Evolutionary conservation across 106 monocot genomes (phyloP).

Genomic region (Acanthochlamys bracteata): DNA sequence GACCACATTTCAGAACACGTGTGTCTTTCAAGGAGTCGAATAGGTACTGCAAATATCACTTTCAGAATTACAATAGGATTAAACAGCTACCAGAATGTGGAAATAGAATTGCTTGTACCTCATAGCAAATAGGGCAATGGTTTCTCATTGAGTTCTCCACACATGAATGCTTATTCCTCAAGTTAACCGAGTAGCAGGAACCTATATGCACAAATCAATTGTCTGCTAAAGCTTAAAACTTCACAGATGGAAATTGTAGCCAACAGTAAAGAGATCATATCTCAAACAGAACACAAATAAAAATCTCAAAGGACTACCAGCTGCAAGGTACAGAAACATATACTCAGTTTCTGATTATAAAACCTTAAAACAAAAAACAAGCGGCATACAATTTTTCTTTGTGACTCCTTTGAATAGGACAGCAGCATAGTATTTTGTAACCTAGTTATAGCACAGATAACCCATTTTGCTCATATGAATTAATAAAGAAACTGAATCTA

Average conservation of each 20-base stretch:
- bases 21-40: constrained; percentile 82
- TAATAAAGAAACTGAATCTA: too few relatives aligned
- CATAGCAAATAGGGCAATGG: constrained; percentile 81
- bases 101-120: constrained; percentile 29
- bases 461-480: too few relatives aligned
- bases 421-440: too few relatives aligned
- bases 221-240: background rate
- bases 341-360: too few relatives aligned
- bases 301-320: too few relatives aligned
- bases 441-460: too few relatives aligned
- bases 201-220: constrained; percentile 23
- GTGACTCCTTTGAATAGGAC: too few relatives aligned
- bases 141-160: constrained; percentile 79
- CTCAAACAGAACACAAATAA: too few relatives aligned
- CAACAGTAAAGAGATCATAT: background rate
- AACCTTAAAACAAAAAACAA: too few relatives aligned
- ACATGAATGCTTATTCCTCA: constrained; percentile 57
- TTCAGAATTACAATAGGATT: constrained; percentile 7
- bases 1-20: constrained; percentile 76
- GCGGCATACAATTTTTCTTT: too few relatives aligned
- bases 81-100: background rate
- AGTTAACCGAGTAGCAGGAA: constrained; percentile 44
- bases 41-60: constrained; percentile 60
- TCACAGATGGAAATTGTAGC: too few relatives aligned
- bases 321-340: too few relatives aligned